phyloP scores from a whole-genome alignment of 306 rosid species.

The Pterocarpus santalinus region DNA sequence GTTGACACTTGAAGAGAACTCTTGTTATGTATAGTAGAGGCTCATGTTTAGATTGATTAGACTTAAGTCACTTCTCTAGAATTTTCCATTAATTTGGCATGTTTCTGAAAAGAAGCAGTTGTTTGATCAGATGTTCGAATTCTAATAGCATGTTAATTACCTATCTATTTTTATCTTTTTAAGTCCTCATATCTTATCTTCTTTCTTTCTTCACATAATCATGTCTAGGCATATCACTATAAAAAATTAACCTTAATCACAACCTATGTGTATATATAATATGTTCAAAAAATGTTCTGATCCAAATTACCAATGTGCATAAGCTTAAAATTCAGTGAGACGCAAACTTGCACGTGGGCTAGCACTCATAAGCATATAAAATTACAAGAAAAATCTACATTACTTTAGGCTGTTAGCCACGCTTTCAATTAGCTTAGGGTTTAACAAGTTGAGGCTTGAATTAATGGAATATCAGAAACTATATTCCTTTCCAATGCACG shows the following conservation, averaged over 20 bases:
- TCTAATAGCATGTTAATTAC: background rate
- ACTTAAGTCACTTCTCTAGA: conserved; percentile 23
- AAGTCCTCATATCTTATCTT: background rate
- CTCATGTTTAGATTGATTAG: conserved; percentile 36
- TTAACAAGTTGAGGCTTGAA: background rate
- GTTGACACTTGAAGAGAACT: conserved; percentile 42
- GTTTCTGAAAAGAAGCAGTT: background rate
- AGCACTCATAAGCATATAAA: background rate
- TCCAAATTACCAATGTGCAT: background rate
- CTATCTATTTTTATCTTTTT: background rate
- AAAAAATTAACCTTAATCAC: background rate
- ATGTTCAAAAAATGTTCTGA: background rate
- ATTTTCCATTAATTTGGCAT: conserved; percentile 16
- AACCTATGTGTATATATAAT: background rate
- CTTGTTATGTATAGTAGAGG: conserved; percentile 50
- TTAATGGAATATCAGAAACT: background rate
- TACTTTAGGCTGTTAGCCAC: background rate
- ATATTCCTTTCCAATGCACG: background rate
- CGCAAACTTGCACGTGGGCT: background rate
- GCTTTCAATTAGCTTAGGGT: background rate
- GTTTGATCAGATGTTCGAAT: background rate
- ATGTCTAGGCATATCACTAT: background rate
- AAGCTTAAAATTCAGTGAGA: conserved; percentile 1
- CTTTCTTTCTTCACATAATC: background rate
- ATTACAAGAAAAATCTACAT: background rate